phyloP scores from a whole-genome alignment of 2,329 filamentous ascomycete genomes.

The Beauveria varroae region DNA sequence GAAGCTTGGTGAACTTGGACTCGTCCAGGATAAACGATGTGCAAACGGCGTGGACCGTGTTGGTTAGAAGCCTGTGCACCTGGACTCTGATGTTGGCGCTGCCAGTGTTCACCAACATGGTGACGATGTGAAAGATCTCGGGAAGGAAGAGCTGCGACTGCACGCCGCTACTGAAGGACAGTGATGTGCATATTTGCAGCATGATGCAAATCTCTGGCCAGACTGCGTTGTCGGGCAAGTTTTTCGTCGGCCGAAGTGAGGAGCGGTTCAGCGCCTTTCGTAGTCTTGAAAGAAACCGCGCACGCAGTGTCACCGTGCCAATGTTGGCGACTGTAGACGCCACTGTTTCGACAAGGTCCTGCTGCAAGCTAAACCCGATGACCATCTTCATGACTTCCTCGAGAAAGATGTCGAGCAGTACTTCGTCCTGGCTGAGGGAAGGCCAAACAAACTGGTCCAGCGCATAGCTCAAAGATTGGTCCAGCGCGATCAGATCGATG shows the following conservation, averaged over 20 bases:
- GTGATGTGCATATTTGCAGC: constrained; percentile 56
- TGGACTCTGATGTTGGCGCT: constrained; percentile 46
- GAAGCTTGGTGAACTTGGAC: constrained; percentile 45
- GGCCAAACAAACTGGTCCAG: constrained; percentile 63
- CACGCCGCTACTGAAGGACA: constrained; percentile 61
- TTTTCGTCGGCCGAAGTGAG: constrained; percentile 57
- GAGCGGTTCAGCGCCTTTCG: constrained; percentile 61
- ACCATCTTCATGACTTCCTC: constrained; percentile 61
- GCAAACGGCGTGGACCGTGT: constrained; percentile 60
- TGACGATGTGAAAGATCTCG: constrained; percentile 63
- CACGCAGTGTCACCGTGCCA: constrained; percentile 57
- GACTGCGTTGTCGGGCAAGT: constrained; percentile 58
- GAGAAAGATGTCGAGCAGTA: constrained; percentile 57
- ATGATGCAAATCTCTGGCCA: constrained; percentile 64
- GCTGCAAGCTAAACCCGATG: constrained; percentile 47
- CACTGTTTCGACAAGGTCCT: constrained; percentile 52
- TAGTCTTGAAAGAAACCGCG: constrained; percentile 57
- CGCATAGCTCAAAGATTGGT: constrained; percentile 50
- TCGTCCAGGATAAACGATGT: constrained; percentile 59
- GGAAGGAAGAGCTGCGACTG: constrained; percentile 62
- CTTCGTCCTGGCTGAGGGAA: constrained; percentile 55
- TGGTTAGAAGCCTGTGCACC: constrained; percentile 57
- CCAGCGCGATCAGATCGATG: constrained; percentile 56
- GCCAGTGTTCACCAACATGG: constrained; percentile 62
- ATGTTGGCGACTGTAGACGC: constrained; percentile 57